Evolutionary conservation across 2,329 filamentous ascomycete genomes (phyloP).

Genomic region (Purpureocillium lavendulum): DNA sequence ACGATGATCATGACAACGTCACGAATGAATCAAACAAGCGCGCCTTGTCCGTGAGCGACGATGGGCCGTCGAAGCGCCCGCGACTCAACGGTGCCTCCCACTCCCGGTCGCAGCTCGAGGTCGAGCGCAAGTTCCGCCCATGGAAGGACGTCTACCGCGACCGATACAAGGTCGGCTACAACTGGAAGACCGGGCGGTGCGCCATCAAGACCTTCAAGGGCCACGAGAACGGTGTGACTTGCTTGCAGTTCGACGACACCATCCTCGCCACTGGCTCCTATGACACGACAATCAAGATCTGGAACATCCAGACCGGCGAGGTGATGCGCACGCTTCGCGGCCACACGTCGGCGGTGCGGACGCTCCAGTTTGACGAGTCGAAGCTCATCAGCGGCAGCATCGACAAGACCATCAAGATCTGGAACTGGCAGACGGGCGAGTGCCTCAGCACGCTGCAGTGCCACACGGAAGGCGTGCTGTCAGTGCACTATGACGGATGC

Average conservation of each 20-base stretch:
- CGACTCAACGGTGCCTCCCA: conserved; percentile 16
- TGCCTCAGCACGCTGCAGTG: conserved; percentile 74
- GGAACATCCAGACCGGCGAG: conserved; percentile 84
- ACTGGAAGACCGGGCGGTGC: conserved; percentile 94
- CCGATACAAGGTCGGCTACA: conserved; percentile 88
- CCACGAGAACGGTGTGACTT: conserved; percentile 64
- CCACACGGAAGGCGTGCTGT: conserved; percentile 76
- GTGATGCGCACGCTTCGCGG: conserved; percentile 78
- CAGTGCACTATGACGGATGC: conserved; percentile 77
- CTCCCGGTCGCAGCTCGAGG: conserved; percentile 25
- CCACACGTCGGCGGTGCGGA: conserved; percentile 75
- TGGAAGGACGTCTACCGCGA: conserved; percentile 99
- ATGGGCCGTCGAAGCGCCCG: conserved; percentile 24
- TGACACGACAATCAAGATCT: conserved; percentile 90
- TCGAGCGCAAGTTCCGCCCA: conserved; percentile 47
- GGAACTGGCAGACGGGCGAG: conserved; percentile 92
- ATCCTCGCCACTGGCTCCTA: conserved; percentile 92
- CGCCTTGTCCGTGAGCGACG: conserved; percentile 18
- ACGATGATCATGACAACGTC: background rate
- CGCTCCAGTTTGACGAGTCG: conserved; percentile 85
- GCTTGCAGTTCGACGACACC: conserved; percentile 65
- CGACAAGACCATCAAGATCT: conserved; percentile 81
- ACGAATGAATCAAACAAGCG: conserved; percentile 23
- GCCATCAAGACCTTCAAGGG: conserved; percentile 77
- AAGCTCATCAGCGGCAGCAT: conserved; percentile 87